Conservation (phyloP, 2,329 filamentous ascomycete species). For the Fusarium albosuccineum region DNA sequence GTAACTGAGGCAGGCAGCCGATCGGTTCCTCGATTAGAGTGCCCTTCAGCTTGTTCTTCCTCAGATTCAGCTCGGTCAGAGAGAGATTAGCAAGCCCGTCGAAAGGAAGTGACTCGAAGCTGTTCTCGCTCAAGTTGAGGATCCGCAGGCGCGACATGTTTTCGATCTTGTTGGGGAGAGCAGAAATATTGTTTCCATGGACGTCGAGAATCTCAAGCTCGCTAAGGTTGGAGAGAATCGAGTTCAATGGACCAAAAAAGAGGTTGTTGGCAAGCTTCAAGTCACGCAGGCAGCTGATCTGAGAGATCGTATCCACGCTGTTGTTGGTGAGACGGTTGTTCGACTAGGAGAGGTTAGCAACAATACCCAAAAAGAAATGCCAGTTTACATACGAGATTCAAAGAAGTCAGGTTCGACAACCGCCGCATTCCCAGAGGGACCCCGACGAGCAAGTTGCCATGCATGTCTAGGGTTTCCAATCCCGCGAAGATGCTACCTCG, state of each 20-base stretch:
- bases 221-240: constrained; percentile 71
- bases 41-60: constrained; percentile 83
- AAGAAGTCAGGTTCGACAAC: constrained; percentile 78
- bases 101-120: constrained; percentile 78
- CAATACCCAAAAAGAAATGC: background rate
- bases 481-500: constrained; percentile 84
- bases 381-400: constrained; percentile 78
- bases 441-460: constrained; percentile 81
- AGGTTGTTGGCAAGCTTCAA: constrained; percentile 85
- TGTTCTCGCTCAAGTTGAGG: constrained; percentile 85
- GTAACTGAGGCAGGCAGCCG: constrained; percentile 71
- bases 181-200: constrained; percentile 81
- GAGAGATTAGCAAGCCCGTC: constrained; percentile 75
- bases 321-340: constrained; percentile 84
- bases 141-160: constrained; percentile 77
- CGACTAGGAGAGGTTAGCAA: constrained; percentile 64
- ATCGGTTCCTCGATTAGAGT: constrained; percentile 76
- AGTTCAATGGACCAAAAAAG: constrained; percentile 75
- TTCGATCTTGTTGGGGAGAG: constrained; percentile 76
- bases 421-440: constrained; percentile 82
- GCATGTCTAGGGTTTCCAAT: constrained; percentile 84
- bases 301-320: constrained; percentile 78
- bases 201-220: constrained; percentile 86
- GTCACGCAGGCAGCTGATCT: constrained; percentile 80
- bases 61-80: constrained; percentile 78